These are phyloP conservation scores for Bathelium albidoporum DNA, from an alignment of 495 filamentous ascomycete species.

Conservation along the genomic window DNA sequence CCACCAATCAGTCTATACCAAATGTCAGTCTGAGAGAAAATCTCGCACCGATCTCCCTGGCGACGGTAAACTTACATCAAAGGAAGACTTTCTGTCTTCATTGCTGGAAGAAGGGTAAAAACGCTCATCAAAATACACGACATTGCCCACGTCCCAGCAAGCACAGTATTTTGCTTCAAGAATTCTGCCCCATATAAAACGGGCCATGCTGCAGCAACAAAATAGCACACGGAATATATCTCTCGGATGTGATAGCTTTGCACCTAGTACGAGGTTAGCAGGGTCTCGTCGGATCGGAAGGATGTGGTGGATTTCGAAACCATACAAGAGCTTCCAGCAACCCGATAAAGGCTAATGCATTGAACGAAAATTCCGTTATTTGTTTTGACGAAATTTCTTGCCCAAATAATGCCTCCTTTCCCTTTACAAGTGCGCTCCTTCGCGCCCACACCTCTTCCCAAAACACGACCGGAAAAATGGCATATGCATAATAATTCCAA, in stretches of 20 bases:
- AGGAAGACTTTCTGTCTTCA: constrained; percentile 67
- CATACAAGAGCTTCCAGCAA: constrained; percentile 76
- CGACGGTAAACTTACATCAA: constrained; percentile 54
- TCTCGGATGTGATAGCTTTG: constrained; percentile 86
- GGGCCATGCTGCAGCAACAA: constrained; percentile 70
- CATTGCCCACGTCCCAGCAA: constrained; percentile 64
- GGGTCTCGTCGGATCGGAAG: not conserved
- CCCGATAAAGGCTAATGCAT: constrained; percentile 54
- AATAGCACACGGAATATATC: constrained; percentile 72
- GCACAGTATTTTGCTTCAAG: constrained; percentile 47
- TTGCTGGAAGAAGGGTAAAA: constrained; percentile 81
- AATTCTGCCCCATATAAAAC: constrained; percentile 62
- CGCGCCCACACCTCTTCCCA: constrained; percentile 94
- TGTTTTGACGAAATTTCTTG: constrained; percentile 50
- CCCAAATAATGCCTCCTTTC: constrained; percentile 56
- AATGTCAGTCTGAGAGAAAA: not conserved
- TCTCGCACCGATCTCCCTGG: not conserved
- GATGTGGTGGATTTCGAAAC: constrained; percentile 11
- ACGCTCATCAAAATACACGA: constrained; percentile 75
- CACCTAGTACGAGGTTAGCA: constrained; percentile 36
- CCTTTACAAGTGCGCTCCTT: constrained; percentile 56
- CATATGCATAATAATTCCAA: constrained; percentile 83
- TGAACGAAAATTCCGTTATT: constrained; percentile 47
- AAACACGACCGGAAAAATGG: constrained; percentile 82
- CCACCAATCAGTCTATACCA: constrained; percentile 59